Conservation (phyloP, 2,329 filamentous ascomycete genomes). For the Aspergillus fructus region DNA sequence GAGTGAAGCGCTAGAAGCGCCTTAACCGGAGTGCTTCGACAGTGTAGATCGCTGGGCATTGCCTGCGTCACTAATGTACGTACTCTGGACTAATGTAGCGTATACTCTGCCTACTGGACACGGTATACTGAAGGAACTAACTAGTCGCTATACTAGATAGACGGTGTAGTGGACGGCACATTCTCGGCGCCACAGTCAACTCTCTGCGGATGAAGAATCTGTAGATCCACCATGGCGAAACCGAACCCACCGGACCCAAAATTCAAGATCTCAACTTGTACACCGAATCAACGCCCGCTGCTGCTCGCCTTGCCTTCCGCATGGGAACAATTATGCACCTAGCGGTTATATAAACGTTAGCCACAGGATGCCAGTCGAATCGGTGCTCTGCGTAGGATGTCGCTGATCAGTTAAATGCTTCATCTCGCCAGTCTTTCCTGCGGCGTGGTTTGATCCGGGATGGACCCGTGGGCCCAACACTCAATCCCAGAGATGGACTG, state of each 20-base stretch:
- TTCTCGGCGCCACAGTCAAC: too few species aligned
- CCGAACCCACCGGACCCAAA: neutral
- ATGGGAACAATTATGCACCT: neutral
- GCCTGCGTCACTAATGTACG: too few species aligned
- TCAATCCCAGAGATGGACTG: neutral
- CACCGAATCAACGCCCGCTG: too few species aligned
- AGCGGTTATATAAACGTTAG: too few species aligned
- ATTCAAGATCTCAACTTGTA: neutral
- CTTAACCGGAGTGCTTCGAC: neutral
- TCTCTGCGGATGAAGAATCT: neutral
- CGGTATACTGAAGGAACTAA: too few species aligned
- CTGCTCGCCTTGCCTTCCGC: neutral
- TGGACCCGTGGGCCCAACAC: neutral
- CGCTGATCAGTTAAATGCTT: neutral
- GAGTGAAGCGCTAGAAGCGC: neutral
- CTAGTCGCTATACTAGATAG: too few species aligned
- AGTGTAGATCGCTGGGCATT: too few species aligned
- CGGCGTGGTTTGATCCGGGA: neutral
- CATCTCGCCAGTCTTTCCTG: neutral
- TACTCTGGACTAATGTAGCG: too few species aligned
- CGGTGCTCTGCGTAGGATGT: neutral
- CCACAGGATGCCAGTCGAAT: too few species aligned
- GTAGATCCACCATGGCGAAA: constrained; percentile 11
- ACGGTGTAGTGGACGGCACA: too few species aligned
- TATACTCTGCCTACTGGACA: too few species aligned